Conservation (phyloP, 371 early-diverging fungal genomes). For the Mortierella sp. region DNA sequence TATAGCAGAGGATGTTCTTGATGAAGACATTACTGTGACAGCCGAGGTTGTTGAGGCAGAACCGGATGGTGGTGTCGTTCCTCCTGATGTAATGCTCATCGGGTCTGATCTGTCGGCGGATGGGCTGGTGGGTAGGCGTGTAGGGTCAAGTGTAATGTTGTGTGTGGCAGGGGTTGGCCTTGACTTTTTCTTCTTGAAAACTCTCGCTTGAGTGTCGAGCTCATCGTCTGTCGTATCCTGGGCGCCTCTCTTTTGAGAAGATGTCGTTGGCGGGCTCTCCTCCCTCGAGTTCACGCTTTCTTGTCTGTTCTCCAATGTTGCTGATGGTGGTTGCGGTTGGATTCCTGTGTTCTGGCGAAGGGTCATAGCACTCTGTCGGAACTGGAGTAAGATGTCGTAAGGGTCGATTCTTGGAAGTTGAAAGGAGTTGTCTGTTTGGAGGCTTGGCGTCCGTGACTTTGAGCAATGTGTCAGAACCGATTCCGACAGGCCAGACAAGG, state of each 20-base stretch:
- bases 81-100: not conserved
- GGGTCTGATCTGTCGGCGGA: not conserved
- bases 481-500: conserved; percentile 29
- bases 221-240: conserved; percentile 19
- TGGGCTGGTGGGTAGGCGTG: not conserved
- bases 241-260: conserved; percentile 20
- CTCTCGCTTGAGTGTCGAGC: not conserved
- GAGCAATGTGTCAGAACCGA: conserved; percentile 24
- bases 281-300: not conserved
- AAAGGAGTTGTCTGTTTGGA: not conserved
- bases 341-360: not conserved
- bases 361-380: not conserved
- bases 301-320: not conserved
- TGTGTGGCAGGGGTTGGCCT: not conserved
- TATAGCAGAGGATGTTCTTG: not conserved
- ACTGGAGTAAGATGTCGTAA: conserved; percentile 12
- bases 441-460: not conserved
- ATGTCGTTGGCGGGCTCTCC: not conserved
- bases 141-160: not conserved
- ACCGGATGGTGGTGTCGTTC: not conserved
- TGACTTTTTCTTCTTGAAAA: conserved; percentile 22
- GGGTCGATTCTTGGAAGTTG: conserved; percentile 33
- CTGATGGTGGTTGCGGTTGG: not conserved
- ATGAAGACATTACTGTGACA: not conserved
- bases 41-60: not conserved